Evolutionary conservation across 2,329 filamentous ascomycete genomes (phyloP).

Genomic region (Proliferodiscus dingleyae): DNA sequence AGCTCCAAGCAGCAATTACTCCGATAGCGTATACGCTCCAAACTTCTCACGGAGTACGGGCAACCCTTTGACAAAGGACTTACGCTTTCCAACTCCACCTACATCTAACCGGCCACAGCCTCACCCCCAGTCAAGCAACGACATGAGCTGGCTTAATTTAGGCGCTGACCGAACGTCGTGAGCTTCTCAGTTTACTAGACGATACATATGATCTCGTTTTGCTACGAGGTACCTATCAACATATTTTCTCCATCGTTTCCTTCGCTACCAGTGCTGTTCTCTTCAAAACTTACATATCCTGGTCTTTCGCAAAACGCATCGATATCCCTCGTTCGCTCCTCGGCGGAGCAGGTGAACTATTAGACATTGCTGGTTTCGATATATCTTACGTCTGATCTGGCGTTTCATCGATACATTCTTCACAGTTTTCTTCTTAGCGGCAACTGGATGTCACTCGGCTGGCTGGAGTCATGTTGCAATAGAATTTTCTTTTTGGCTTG

Average conservation of each 20-base stretch:
- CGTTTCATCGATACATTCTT: conserved; percentile 3
- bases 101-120: conserved; percentile 7
- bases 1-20: conserved; percentile 49
- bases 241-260: conserved; percentile 5
- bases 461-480: background rate
- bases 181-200: no score
- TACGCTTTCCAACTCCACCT: conserved; percentile 18
- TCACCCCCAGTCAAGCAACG: conserved; percentile 39
- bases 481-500: conserved; percentile 1
- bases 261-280: background rate
- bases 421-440: background rate
- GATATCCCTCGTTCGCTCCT: background rate
- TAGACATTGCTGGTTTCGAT: conserved; percentile 1
- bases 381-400: background rate
- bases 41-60: conserved; percentile 33
- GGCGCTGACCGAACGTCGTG: conserved; percentile 37
- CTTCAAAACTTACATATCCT: conserved; percentile 2
- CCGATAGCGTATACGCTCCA: conserved; percentile 40
- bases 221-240: no score
- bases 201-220: no score
- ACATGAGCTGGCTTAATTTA: conserved; percentile 80
- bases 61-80: conserved; percentile 19
- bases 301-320: background rate
- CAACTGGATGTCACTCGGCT: background rate
- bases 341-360: conserved; percentile 1